Conservation (phyloP, 371 early-diverging fungal species). For the Zopfochytrium polystomum region DNA sequence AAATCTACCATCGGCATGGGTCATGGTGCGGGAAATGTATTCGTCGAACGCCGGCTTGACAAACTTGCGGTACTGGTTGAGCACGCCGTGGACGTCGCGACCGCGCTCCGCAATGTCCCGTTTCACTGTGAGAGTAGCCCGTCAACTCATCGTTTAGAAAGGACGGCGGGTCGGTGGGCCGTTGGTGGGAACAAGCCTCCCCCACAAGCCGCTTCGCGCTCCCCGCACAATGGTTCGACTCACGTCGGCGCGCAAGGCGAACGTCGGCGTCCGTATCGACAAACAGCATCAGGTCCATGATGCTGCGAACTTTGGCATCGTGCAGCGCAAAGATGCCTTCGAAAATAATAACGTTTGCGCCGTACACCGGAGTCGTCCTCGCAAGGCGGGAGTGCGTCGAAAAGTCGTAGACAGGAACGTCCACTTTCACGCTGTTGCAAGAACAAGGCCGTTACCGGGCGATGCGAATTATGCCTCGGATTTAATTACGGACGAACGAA, state of each 20-base stretch:
- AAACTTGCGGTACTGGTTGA: constrained; percentile 83
- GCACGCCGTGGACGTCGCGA: constrained; percentile 75
- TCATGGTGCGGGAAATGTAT: constrained; percentile 83
- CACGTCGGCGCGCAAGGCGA: constrained; percentile 79
- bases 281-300: constrained; percentile 93
- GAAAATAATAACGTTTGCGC: constrained; percentile 70
- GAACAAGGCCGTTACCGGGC: too few species aligned
- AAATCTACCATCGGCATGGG: constrained; percentile 70
- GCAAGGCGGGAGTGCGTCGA: constrained; percentile 69
- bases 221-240: too few species aligned
- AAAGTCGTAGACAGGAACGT: constrained; percentile 79
- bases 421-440: constrained; percentile 53
- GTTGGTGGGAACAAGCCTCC: too few species aligned
- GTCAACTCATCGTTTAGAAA: neutral
- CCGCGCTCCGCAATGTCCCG: constrained; percentile 88
- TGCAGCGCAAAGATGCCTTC: constrained; percentile 85
- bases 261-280: constrained; percentile 93
- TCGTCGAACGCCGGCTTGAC: constrained; percentile 92
- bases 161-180: too few species aligned
- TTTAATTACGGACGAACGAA: too few species aligned
- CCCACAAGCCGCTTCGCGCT: too few species aligned
- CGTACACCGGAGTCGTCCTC: constrained; percentile 69
- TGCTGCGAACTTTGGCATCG: constrained; percentile 64
- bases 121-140: constrained; percentile 67
- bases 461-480: too few species aligned